Evolutionary conservation across 495 filamentous ascomycete genomes (phyloP).

Genomic region (Tuber brumale): DNA sequence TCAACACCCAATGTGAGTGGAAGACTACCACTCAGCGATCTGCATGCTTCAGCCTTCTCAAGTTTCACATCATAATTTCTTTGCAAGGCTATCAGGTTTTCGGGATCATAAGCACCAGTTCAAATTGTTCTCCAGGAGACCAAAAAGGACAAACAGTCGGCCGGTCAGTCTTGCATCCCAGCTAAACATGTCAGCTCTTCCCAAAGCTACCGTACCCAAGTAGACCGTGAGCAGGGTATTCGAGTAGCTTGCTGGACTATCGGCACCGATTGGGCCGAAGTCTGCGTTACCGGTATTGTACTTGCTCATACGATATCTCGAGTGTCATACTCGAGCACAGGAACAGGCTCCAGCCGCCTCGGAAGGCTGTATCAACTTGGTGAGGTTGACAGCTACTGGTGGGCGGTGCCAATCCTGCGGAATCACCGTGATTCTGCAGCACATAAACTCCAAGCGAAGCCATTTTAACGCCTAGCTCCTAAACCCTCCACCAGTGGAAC

Average conservation of each 20-base stretch:
- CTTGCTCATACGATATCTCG: not conserved
- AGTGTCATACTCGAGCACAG: not conserved
- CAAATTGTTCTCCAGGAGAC: not conserved
- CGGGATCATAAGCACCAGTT: not conserved
- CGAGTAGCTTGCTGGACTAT: not conserved
- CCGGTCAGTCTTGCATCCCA: not conserved
- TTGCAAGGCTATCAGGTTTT: not conserved
- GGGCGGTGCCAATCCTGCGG: not conserved
- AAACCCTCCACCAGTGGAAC: not conserved
- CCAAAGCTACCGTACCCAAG: not conserved
- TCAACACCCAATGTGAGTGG: not conserved
- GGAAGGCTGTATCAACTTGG: not conserved
- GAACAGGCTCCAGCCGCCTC: not conserved
- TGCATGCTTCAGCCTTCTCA: not conserved
- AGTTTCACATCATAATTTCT: not conserved
- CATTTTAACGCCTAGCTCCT: not conserved
- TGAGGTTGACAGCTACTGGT: not conserved
- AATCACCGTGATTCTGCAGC: not conserved
- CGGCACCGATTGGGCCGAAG: not conserved
- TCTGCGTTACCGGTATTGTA: not conserved
- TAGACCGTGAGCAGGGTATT: not conserved
- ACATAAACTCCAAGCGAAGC: not conserved
- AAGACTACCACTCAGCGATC: not conserved
- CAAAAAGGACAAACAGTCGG: not conserved
- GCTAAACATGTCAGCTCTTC: not conserved